Percentiles rank a stretch among this genome's conserved stretches.
phyloP scores from a whole-genome alignment of 306 rosid species.

The Bauhinia variegata region DNA sequence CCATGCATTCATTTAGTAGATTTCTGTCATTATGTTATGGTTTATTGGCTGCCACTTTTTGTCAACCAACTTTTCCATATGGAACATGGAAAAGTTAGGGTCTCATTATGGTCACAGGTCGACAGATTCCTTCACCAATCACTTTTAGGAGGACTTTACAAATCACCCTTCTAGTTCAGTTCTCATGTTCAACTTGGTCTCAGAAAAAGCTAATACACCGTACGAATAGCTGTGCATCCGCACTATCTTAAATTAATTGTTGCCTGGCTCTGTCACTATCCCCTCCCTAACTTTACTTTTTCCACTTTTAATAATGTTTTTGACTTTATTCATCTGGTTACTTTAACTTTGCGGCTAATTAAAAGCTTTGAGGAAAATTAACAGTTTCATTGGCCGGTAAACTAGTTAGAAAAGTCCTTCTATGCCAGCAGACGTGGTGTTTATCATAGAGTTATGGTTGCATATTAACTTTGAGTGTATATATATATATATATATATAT shows the following conservation, averaged over 20 bases:
- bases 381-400: no score
- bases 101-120: neutral
- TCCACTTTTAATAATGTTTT: neutral
- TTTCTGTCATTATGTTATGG: no score
- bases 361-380: no score
- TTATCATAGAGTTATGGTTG: no score
- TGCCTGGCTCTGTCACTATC: neutral
- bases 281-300: neutral
- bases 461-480: no score
- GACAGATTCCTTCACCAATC: constrained; percentile 1
- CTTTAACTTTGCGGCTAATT: no score
- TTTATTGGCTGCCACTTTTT: neutral
- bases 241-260: neutral
- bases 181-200: neutral
- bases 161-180: neutral
- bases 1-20: no score
- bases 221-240: neutral
- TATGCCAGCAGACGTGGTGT: no score
- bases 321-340: no score
- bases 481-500: no score
- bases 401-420: no score
- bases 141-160: neutral
- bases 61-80: neutral
- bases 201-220: neutral
- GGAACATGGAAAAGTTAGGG: neutral